Conservation (phyloP, 352 stramenopile species). For the Aphanomyces euteiches region DNA sequence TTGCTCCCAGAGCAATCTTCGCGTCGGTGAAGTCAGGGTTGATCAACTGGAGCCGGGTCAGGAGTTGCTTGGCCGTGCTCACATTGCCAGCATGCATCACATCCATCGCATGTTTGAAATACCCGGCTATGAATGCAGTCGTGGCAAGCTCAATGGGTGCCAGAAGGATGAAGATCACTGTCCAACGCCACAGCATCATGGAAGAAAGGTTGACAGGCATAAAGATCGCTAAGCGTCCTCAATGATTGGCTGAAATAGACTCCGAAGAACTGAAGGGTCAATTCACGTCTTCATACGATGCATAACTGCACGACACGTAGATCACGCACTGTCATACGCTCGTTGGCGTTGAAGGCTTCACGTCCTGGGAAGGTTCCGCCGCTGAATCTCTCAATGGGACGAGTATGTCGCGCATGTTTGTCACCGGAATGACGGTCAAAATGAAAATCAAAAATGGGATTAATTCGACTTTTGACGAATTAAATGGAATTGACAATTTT, state of each 20-base stretch:
- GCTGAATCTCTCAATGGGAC: not conserved
- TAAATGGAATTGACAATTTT: not conserved
- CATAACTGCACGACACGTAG: too few species aligned
- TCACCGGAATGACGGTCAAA: conserved; percentile 2
- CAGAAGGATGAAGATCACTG: not conserved
- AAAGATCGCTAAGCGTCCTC: not conserved
- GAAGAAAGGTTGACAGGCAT: not conserved
- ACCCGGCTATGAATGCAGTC: not conserved
- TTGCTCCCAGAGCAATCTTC: conserved; percentile 35
- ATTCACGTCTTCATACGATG: too few species aligned
- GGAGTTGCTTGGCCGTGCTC: not conserved
- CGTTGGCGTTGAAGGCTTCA: not conserved
- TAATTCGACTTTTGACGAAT: not conserved
- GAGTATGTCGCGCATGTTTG: not conserved
- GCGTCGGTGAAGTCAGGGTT: conserved; percentile 32
- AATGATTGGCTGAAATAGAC: not conserved
- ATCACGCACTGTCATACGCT: too few species aligned
- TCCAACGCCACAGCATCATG: conserved; percentile 13
- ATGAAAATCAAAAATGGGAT: not conserved
- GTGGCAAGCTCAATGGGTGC: not conserved
- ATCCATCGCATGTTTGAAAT: not conserved
- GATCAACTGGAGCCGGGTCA: not conserved
- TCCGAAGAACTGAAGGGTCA: not conserved
- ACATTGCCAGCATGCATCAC: conserved; percentile 2
- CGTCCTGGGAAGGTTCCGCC: not conserved